Base-by-base conservation (phyloP, 768 basidiomycete species). In the Mrakia gelida region DNA sequence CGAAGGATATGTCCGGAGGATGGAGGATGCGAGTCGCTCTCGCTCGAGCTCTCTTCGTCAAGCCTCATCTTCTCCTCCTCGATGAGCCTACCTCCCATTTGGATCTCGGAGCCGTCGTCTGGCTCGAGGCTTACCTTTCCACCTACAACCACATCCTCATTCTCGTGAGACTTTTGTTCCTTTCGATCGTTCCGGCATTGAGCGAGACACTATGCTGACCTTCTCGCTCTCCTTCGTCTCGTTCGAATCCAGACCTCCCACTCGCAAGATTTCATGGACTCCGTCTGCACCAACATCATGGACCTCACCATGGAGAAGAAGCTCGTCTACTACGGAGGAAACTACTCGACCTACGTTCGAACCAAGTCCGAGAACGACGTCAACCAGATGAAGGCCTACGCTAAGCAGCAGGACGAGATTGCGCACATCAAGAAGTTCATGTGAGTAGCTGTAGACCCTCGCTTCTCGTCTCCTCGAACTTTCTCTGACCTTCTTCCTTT, bases 201-300 rank as follows among this genome's bases (percentile, higher is more conserved):
- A 26, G 34, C n/a, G 59, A 21, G 49, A 41, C 26, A 32, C 18
- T 10, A 6, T 68, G 38, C 71, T 68, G 38, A 68, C 52, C 28
- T 18, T 67, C 9, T 38, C 11, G 28, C 61, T 54, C 65, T 59
- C 67, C 28, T 67, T 26, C 54, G 61, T 74, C 62, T 21, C 54
- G 61, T 75, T 78, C 81, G 56, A 65, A 87, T 8, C 28, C 71
- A 79, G 78, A 96, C 95, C 11, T 94, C 92, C 71, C 96, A 99
- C 87, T 98, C 96, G n/a, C 93, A 94, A 84, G 96, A 98, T 87
- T 98, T 98, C 88, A 94, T 98, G 93, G 96, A 98, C 85, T 90
- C 88, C 52, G 85, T 98, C 68, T 98, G 96, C 86, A 98, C 96
- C 81, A 95, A 98, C 85, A 91, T 98, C 87, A 96, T 98, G 92